These are phyloP conservation scores for Penicillium taxi DNA, from an alignment of 495 filamentous ascomycete genomes.

Conservation along the genomic window DNA sequence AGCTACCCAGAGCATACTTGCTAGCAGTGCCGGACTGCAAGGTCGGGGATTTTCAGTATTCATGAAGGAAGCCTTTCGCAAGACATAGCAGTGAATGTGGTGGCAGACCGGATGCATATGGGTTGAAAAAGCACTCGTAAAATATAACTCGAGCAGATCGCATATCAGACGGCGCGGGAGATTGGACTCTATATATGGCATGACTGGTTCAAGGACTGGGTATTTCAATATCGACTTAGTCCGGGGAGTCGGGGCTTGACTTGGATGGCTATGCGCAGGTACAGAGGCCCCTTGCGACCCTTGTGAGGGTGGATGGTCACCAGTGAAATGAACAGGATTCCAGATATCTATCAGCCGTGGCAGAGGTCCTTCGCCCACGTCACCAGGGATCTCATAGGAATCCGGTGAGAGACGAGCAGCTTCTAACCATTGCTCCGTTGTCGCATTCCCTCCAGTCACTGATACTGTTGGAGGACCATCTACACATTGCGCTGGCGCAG, in stretches of 20 bases:
- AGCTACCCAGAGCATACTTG: conserved; percentile 93
- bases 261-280: conserved; percentile 6
- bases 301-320: conserved; percentile 7
- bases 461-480: conserved; percentile 21
- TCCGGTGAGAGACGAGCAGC: conserved; percentile 33
- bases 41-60: conserved; percentile 66
- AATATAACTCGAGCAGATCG: conserved; percentile 81
- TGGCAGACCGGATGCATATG: conserved; percentile 85
- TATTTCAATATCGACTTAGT: conserved; percentile 52
- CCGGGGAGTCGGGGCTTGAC: conserved; percentile 11
- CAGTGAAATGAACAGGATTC: conserved; percentile 27
- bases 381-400: conserved; percentile 29
- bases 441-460: conserved; percentile 14
- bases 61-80: conserved; percentile 83
- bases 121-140: conserved; percentile 75
- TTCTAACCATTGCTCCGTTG: conserved; percentile 37
- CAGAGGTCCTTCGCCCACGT: conserved; percentile 24
- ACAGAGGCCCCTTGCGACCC: conserved; percentile 7
- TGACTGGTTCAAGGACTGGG: conserved; percentile 74
- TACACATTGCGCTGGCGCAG: conserved; percentile 28
- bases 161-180: conserved; percentile 72
- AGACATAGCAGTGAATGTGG: conserved; percentile 84
- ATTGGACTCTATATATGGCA: conserved; percentile 66
- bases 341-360: conserved; percentile 32
- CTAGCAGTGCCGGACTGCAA: conserved; percentile 80